Base-by-base conservation (phyloP, 495 filamentous ascomycete genomes). In the Aspergillus incahuasiensis region DNA sequence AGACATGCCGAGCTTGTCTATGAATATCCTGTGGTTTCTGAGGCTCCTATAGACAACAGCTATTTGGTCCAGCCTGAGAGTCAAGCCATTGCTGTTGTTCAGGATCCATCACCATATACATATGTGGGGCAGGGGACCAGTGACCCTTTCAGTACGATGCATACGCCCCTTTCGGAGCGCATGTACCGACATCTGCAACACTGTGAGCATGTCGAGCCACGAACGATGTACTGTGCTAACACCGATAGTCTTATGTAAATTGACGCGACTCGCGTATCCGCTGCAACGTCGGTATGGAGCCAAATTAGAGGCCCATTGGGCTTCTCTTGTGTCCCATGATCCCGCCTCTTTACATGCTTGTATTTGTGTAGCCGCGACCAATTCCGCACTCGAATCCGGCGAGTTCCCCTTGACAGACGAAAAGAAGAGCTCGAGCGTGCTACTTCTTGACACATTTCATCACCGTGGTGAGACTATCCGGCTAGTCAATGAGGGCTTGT, bases 391-490 rank as follows among this genome's bases (percentile, higher is more conserved):
- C 58, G 60, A 52, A 18, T 55, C 62, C 6, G 75, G 75, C 6
- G 71, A 73, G 20, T 62, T 76, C 30, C 71, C 71, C 5, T 46
- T 75, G 13, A 65, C 62, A 24, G 73, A 77, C 52, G 68, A 62
- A 21, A 67, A 70, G 48, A 64, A 59, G 49, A 59, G 64, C 0
- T 55, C 59, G 21, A 74, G 68, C 55, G 59, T 57, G 18, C 62
- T 76, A 7, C 62, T 78, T 40, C 64, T 78, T 12, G 75, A 78
- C 52, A 71, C 71, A 1, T 71, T 74, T 30, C 72, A 76, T 42
- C 74, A 76, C 32, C 68, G 73, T 6, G 74, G 73, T n/a, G 72
- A 76, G 56, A 78, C 75, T 8, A 78, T 78, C 49, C 61, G 70
- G 21, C 57, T 78, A 43, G 74, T 78, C 32, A 76, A 78, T 46